Base-by-base conservation (phyloP, 345 rosid species). In the Cochlearia excelsa region DNA sequence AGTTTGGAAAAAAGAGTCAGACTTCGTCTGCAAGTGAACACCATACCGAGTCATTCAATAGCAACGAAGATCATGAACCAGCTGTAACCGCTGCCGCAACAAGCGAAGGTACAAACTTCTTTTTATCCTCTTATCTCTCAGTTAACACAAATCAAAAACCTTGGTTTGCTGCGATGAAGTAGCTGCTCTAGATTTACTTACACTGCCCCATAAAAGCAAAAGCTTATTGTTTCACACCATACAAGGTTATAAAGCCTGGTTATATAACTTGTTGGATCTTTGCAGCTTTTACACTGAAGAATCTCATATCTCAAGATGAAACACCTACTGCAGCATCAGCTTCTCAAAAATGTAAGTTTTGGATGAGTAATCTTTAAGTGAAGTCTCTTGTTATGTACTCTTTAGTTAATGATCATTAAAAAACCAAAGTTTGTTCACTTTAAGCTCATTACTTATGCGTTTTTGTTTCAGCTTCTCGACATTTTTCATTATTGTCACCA, bases 281-380 rank as follows among this genome's bases (percentile, higher is more conserved):
- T 69, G 68, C 84, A 89, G 97, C 74, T 66, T 78, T 74, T 80
- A 86, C 86, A n/a, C 72, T 93, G 84, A 92, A 86, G 75, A 88
- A 78, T 64, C 86, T 92, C 7, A 86, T 92, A 74, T 86, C 88
- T 46, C 90, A 78, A 80, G 95, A 84, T 35, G 98, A 88, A 70
- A 79, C 87, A 10, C 87, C 81, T 2, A 69, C 79, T 45, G 79
- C 81, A 16, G 70, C 58, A 58, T 51, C 69, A 3, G 78, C 85
- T 69, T 79, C 85, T 33, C 86, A 81, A 46, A 88, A 83, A 78
- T 45, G 95, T 88, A 80, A 80, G 92, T 50, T 6, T 35, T 47
- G 45, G 55, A 33, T 66, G 9, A 26, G n/a, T 48, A 31, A 40
- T 47, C 34, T 51, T 11, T 1, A 50, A 8, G 26, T 3, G 39